Percentiles rank a stretch among this genome's conserved stretches.
These are phyloP conservation scores for Microsporum canis DNA, from an alignment of 2,329 filamentous ascomycete genomes.

Conservation along the genomic window DNA sequence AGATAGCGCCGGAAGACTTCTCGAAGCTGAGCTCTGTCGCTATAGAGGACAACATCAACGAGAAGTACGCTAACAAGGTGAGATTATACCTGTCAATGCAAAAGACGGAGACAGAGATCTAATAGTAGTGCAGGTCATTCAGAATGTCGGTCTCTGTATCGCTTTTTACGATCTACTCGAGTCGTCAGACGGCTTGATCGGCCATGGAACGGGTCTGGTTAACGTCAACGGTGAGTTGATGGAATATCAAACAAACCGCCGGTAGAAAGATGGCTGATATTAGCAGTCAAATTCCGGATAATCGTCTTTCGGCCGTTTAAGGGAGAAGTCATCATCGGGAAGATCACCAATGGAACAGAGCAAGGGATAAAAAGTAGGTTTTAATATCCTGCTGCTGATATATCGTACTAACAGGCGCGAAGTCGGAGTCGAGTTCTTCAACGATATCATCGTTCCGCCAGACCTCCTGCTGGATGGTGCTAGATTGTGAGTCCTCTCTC, in stretches of 20 bases:
- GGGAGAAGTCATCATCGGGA: constrained; percentile 77
- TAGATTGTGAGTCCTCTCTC: constrained; percentile 48
- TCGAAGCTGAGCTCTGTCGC: constrained; percentile 66
- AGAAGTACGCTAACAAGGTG: constrained; percentile 90
- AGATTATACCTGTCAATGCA: neutral
- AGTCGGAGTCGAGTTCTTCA: constrained; percentile 86
- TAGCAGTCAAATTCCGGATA: constrained; percentile 75
- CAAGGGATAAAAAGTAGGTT: constrained; percentile 58
- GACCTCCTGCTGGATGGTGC: constrained; percentile 64
- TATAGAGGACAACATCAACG: constrained; percentile 93
- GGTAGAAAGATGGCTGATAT: neutral
- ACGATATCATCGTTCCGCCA: constrained; percentile 73
- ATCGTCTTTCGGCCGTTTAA: constrained; percentile 94
- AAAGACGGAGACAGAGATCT: neutral
- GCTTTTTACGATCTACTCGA: constrained; percentile 84
- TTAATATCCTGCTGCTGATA: constrained; percentile 11
- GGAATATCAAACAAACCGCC: neutral
- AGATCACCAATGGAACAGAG: constrained; percentile 62
- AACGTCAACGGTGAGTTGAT: constrained; percentile 67
- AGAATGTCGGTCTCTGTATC: constrained; percentile 87
- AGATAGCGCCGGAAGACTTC: constrained; percentile 83
- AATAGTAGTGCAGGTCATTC: constrained; percentile 55
- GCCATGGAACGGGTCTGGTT: constrained; percentile 80
- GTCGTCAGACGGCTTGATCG: constrained; percentile 85
- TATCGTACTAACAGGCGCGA: neutral